These are phyloP conservation scores for Collybia sordida DNA, from an alignment of 768 basidiomycete genomes.

Conservation along the genomic window DNA sequence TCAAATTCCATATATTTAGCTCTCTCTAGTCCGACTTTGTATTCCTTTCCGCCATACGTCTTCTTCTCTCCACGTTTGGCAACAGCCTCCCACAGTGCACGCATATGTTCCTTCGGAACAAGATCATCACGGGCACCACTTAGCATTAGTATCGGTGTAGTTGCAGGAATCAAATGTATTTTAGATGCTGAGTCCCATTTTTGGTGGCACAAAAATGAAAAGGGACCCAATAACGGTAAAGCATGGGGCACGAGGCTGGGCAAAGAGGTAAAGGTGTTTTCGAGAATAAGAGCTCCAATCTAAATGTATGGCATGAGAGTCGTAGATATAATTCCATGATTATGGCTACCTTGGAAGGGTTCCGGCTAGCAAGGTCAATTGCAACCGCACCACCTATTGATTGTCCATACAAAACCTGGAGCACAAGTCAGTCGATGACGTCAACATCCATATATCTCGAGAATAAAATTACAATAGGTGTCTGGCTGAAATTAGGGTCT, in stretches of 20 bases:
- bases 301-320: constrained; percentile 22
- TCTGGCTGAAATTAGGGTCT: constrained; percentile 62
- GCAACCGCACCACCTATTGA: constrained; percentile 93
- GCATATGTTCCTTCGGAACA: constrained; percentile 78
- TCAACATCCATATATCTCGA: not conserved
- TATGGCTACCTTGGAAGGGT: constrained; percentile 59
- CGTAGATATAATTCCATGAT: not conserved
- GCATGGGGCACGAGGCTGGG: constrained; percentile 79
- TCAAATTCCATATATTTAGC: constrained; percentile 58
- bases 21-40: constrained; percentile 49
- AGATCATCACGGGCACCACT: constrained; percentile 74
- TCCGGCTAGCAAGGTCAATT: constrained; percentile 82
- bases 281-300: constrained; percentile 81
- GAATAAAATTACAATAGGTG: constrained; percentile 54
- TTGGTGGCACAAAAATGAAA: constrained; percentile 82
- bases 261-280: constrained; percentile 92
- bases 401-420: constrained; percentile 76
- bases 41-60: constrained; percentile 33
- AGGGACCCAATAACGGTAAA: constrained; percentile 69
- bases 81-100: constrained; percentile 64
- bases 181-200: constrained; percentile 82
- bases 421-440: not conserved
- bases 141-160: constrained; percentile 78
- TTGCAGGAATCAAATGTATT: constrained; percentile 58
- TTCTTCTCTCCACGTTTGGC: constrained; percentile 51